phyloP scores from a whole-genome alignment of 2,329 filamentous ascomycete genomes.

The Trichoderma sp. region DNA sequence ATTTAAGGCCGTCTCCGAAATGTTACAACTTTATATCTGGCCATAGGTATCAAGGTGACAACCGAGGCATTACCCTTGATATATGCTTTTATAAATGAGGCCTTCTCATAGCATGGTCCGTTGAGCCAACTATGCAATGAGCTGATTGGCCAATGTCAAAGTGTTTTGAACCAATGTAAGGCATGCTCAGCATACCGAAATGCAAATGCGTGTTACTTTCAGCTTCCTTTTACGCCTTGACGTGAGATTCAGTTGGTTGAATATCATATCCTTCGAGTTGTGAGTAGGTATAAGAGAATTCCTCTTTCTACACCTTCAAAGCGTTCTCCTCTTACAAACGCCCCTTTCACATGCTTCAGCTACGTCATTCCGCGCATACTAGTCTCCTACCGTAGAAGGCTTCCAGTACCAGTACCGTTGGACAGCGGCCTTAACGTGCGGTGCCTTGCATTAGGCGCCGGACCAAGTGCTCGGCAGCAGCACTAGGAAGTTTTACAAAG shows the following conservation, averaged over 20 bases:
- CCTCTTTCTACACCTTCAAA: background rate
- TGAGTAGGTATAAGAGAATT: background rate
- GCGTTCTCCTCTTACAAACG: background rate
- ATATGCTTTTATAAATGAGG: background rate
- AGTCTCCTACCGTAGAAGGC: background rate
- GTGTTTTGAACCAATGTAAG: too few relatives aligned
- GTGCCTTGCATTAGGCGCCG: background rate
- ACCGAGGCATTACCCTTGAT: background rate
- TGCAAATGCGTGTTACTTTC: too few relatives aligned
- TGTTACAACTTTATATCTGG: background rate
- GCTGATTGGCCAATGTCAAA: background rate
- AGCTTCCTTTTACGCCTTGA: too few relatives aligned
- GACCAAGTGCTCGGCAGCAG: background rate
- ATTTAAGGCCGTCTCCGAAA: background rate
- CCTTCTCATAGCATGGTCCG: background rate
- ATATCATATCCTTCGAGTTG: background rate
- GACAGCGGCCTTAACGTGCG: background rate
- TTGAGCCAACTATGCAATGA: background rate
- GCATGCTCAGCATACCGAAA: too few relatives aligned
- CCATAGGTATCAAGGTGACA: background rate
- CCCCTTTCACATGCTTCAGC: background rate
- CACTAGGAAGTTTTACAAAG: background rate
- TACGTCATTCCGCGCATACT: background rate
- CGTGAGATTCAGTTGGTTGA: too few relatives aligned
- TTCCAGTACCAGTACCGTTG: background rate